phyloP scores from a whole-genome alignment of 768 basidiomycete species.

The Coprinopsis sp. region DNA sequence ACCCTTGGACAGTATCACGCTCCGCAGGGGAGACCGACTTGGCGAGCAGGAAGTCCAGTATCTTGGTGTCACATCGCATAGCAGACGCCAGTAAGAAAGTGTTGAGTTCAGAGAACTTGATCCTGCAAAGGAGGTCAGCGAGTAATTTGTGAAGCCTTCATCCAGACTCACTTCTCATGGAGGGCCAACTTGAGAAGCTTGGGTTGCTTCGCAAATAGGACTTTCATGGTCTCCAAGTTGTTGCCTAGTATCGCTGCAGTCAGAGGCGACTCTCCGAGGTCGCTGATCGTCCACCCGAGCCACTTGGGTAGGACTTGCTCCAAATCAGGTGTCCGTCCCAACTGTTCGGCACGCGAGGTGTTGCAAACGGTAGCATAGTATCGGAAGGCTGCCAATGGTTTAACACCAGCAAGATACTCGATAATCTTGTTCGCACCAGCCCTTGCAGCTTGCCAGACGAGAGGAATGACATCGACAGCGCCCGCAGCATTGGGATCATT shows the following conservation, averaged over 20 bases:
- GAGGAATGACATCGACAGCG: conserved; percentile 14
- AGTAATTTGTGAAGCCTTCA: conserved; percentile 3
- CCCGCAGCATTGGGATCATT: conserved; percentile 42
- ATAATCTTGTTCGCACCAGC: conserved; percentile 31
- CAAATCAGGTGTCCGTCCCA: conserved; percentile 36
- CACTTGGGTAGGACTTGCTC: conserved; percentile 39
- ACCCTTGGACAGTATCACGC: conserved; percentile 40
- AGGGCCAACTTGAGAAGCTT: conserved; percentile 37
- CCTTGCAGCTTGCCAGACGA: conserved; percentile 43
- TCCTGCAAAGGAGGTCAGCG: conserved; percentile 21
- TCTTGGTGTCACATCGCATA: conserved; percentile 18
- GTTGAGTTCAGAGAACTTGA: conserved; percentile 45
- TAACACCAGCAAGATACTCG: conserved; percentile 43
- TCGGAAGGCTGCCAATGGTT: conserved; percentile 46
- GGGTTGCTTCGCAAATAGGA: conserved; percentile 39
- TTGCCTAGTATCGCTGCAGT: conserved; percentile 37
- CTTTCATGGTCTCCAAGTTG: conserved; percentile 37
- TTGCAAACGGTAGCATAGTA: conserved; percentile 41
- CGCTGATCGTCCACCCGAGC: conserved; percentile 47
- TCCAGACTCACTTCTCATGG: conserved; percentile 41
- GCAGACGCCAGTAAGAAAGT: conserved; percentile 39
- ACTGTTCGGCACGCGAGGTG: conserved; percentile 37
- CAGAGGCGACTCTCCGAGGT: conserved; percentile 50
- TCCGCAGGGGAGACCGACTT: conserved; percentile 42
- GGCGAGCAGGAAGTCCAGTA: conserved; percentile 49